Percentiles rank a stretch among this genome's conserved stretches.
These are phyloP conservation scores for Saccharomyces pastorianus DNA, from an alignment of 1,139 yeast genomes.

Conservation along the genomic window DNA sequence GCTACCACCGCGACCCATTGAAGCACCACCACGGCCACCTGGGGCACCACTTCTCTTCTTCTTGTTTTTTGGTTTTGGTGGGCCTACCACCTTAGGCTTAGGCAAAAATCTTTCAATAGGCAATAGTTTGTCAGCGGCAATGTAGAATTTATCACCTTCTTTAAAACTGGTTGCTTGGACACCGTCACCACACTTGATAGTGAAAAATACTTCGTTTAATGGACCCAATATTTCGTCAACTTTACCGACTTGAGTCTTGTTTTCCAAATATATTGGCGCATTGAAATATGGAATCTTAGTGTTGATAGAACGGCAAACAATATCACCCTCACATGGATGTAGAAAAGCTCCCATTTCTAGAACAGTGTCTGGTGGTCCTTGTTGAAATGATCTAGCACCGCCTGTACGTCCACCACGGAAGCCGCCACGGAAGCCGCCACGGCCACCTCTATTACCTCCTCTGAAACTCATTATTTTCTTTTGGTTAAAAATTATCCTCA, in stretches of 20 bases:
- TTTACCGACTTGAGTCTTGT: conserved; percentile 91
- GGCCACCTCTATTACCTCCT: conserved; percentile 30
- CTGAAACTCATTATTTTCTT: conserved; percentile 19
- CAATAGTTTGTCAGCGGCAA: conserved; percentile 88
- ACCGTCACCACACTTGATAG: conserved; percentile 93
- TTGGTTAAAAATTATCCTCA: background rate
- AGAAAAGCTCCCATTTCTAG: conserved; percentile 90
- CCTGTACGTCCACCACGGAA: conserved; percentile 28
- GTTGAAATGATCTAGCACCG: conserved; percentile 21
- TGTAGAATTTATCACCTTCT: conserved; percentile 91
- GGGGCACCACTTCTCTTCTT: conserved; percentile 43
- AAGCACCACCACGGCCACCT: conserved; percentile 41
- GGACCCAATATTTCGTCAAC: conserved; percentile 98
- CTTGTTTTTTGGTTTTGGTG: conserved; percentile 65
- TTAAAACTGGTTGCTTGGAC: conserved; percentile 89
- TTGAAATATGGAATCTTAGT: conserved; percentile 95
- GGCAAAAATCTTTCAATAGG: conserved; percentile 96
- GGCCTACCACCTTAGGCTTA: conserved; percentile 75
- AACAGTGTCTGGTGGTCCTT: conserved; percentile 80
- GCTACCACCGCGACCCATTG: conserved; percentile 42
- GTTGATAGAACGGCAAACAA: conserved; percentile 91
- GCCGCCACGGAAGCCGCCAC: conserved; percentile 31
- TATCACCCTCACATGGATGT: conserved; percentile 94
- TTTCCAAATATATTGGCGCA: conserved; percentile 95
- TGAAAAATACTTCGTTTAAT: conserved; percentile 90